Conservation (phyloP, 2,329 filamentous ascomycete genomes). For the Orbilia oligospora region DNA sequence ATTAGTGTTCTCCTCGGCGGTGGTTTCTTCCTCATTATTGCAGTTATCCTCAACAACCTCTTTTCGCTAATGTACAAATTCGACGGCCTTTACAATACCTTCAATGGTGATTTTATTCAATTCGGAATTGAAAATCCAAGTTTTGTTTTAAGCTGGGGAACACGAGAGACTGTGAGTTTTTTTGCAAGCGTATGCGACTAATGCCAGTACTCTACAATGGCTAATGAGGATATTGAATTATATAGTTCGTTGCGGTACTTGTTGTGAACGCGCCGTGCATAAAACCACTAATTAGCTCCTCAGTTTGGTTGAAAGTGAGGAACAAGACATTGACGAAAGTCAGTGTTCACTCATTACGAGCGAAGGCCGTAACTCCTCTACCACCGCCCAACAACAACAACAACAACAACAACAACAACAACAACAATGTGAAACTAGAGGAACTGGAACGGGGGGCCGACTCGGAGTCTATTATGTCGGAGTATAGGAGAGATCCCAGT, state of each 20-base stretch:
- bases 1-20: conserved; percentile 49
- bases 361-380: background rate
- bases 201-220: background rate
- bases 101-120: conserved; percentile 45
- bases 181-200: background rate
- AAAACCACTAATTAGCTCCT: conserved; percentile 57
- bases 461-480: conserved; percentile 48
- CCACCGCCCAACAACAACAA: background rate
- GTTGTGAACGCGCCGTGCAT: conserved; percentile 59
- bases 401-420: too few relatives aligned
- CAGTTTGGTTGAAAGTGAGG: conserved; percentile 54
- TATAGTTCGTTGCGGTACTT: conserved; percentile 52
- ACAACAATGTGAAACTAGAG: conserved; percentile 10
- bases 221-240: background rate
- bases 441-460: conserved; percentile 30
- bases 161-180: conserved; percentile 50
- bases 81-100: conserved; percentile 48
- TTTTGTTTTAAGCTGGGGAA: conserved; percentile 59
- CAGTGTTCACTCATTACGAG: conserved; percentile 43
- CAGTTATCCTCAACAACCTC: conserved; percentile 55
- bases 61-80: conserved; percentile 59
- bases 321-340: conserved; percentile 50
- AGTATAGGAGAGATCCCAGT: conserved; percentile 51
- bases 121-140: conserved; percentile 55
- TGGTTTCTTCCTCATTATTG: conserved; percentile 57